Base-by-base conservation (phyloP, 2,329 filamentous ascomycete species). In the Xylaria sp. region DNA sequence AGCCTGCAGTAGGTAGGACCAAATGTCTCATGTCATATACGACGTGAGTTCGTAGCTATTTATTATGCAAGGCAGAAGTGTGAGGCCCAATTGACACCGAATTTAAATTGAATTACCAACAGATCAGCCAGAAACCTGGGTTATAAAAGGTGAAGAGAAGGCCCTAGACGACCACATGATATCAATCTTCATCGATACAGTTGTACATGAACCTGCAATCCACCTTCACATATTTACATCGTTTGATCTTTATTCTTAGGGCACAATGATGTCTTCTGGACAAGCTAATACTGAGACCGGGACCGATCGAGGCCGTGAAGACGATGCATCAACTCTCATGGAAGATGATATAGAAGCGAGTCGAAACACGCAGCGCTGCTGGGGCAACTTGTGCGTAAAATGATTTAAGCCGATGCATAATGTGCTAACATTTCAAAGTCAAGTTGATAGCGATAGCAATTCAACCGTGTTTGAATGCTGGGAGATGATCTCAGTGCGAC, bases 401-500 rank as follows among this genome's bases (percentile, higher is more conserved):
- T 36, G 1, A 6, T 36, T n/a, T 13, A 15, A 10, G 15, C 3
- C 5, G 13, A 10, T 40, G 10, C 40, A 7, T 42, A 51, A 2
- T 2, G 38, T 42, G 33, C 65, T 68, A 17, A 68, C 38, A 6
- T n/a, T 6, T 36, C 49, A 6, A 31, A 68, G 68, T 9, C 48
- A 44, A 40, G 28, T 53, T 6, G 42, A 46, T n/a, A 51, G 26
- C 28, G 20, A 17, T 33, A 26, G 62, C 44, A 42, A 53, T 23
- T 49, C 46, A 11, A 51, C 23, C 20, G 57, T 71, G 10, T 60
- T 59, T 31, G 69, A 71, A 63, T 17, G 23, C 23, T 71, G 69
- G 69, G 70, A 70, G 59, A 44, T 66, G n/a, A 70, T 70, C 31
- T 68, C 26, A 11, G 68, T 70, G 5, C 57, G 44, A 3, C 69